Evolutionary conservation across 495 filamentous ascomycete genomes (phyloP).

Genomic region (Elasticomyces elasticus): DNA sequence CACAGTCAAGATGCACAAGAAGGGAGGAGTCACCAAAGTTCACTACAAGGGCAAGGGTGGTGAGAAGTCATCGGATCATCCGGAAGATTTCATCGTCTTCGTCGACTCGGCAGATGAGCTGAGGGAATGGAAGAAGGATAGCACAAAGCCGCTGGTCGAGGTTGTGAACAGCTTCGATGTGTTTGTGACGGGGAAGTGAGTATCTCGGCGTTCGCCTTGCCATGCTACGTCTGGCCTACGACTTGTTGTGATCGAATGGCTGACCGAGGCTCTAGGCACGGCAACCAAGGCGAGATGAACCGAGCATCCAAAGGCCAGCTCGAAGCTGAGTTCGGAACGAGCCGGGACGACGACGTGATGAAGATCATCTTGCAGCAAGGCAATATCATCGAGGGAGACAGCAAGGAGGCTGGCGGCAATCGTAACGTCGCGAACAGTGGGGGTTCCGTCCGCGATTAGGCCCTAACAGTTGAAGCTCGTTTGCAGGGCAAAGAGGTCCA

Average conservation of each 20-base stretch:
- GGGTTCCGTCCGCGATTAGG: background rate
- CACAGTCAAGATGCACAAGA: background rate
- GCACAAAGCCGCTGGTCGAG: conserved; percentile 64
- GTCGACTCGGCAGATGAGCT: conserved; percentile 62
- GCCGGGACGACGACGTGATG: conserved; percentile 46
- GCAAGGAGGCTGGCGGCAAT: background rate
- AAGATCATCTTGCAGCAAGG: background rate
- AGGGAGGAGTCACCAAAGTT: conserved; percentile 49
- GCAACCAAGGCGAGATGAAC: conserved; percentile 71
- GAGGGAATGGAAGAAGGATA: conserved; percentile 75
- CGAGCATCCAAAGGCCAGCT: conserved; percentile 60
- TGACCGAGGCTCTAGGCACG: too few species aligned
- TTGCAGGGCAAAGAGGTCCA: too few species aligned
- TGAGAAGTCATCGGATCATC: conserved; percentile 1
- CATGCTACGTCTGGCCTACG: conserved; percentile 2
- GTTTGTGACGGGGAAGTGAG: conserved; percentile 84
- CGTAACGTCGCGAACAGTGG: background rate
- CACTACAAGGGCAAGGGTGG: conserved; percentile 76
- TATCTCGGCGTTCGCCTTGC: conserved; percentile 9
- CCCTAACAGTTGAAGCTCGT: too few species aligned
- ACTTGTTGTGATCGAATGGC: background rate
- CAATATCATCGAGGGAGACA: background rate
- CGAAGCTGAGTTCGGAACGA: conserved; percentile 79
- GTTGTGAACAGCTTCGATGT: conserved; percentile 87
- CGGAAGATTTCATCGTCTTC: conserved; percentile 80